Evolutionary conservation across 495 filamentous ascomycete genomes (phyloP).

Genomic region (Penicillium maclennaniae): DNA sequence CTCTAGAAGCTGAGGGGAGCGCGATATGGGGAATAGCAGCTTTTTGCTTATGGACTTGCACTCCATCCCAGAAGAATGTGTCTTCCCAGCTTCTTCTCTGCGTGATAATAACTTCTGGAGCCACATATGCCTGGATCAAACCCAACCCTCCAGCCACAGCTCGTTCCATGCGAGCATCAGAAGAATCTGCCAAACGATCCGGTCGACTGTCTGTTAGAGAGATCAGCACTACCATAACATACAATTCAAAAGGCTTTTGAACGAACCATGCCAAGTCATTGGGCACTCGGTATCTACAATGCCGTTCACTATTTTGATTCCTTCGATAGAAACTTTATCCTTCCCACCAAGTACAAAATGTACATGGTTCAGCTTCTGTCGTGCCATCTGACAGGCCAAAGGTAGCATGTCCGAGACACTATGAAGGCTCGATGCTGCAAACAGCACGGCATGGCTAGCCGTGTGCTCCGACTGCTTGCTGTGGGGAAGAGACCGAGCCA

Average conservation of each 20-base stretch:
- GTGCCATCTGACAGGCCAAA: constrained; percentile 53
- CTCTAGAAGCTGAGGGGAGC: constrained; percentile 58
- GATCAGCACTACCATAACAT: constrained; percentile 7
- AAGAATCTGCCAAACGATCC: constrained; percentile 45
- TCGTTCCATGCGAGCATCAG: constrained; percentile 48
- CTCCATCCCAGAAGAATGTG: constrained; percentile 49
- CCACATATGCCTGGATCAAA: constrained; percentile 45
- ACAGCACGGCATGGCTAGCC: constrained; percentile 42
- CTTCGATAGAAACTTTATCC: constrained; percentile 49
- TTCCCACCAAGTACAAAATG: constrained; percentile 54
- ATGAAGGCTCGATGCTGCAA: constrained; percentile 48
- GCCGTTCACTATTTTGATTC: constrained; percentile 48
- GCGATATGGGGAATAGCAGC: constrained; percentile 56
- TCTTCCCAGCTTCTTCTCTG: constrained; percentile 44
- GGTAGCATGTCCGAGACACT: constrained; percentile 50
- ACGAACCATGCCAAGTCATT: constrained; percentile 52
- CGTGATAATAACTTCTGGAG: constrained; percentile 49
- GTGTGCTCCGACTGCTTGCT: constrained; percentile 22
- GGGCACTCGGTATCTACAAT: constrained; percentile 42
- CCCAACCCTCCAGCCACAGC: constrained; percentile 40
- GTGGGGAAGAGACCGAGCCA: constrained; percentile 48
- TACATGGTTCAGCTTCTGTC: constrained; percentile 41
- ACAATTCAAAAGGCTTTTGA: background rate
- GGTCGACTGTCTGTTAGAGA: constrained; percentile 43
- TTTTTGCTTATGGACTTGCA: constrained; percentile 42